Base-by-base conservation (phyloP, 805 yeast genomes). In the Sugiyamaella lignohabitans region DNA sequence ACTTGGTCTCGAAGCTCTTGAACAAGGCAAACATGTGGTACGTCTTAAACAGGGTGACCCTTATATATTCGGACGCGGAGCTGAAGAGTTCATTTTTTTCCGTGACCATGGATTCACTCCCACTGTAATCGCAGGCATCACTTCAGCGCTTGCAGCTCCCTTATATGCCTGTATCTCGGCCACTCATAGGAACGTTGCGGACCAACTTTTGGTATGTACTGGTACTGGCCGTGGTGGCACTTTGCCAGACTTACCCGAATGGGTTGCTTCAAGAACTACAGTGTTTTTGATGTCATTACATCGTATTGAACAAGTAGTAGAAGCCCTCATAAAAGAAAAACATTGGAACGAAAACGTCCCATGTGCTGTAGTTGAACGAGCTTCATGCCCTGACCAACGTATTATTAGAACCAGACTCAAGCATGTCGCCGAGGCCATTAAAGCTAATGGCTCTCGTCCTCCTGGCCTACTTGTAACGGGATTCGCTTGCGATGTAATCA, bases 41-140 rank as follows among this genome's bases (percentile, higher is more conserved):
- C 72, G 98, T 49, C 73, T 91, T 55, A 91, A 91, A 64, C 98
- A 91, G 66, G 98, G 98, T 29, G 98, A 91, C 63, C 98, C 98
- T 6, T 91, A 87, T 64, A 85, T 91, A 27, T 91, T 87, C 62
- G 98, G 98, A 2, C 78, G 98, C 53, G 98, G 98, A 38, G 96
- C 96, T 36, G 98, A 91, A 66, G 98, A 91, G 59, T 86, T 64
- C 61, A 57, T 77, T 6, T 89, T 71, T 61, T 91, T 91, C 64
- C 59, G 72, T 23, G 57, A 70, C 19, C 75, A 82, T 56, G 96
- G 95, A 0, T 87, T 59, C 56, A 70, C 63, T 17, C 95, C 96
- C 14, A 56, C 63, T 3, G 96, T 91, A 1, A 60, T 91, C 8
- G 91, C 97, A 0, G 98, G 98, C 1, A 73, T 91, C 45, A 81